Evolutionary conservation across 1,139 yeast genomes (phyloP).

Genomic region (Hansenula sp.): DNA sequence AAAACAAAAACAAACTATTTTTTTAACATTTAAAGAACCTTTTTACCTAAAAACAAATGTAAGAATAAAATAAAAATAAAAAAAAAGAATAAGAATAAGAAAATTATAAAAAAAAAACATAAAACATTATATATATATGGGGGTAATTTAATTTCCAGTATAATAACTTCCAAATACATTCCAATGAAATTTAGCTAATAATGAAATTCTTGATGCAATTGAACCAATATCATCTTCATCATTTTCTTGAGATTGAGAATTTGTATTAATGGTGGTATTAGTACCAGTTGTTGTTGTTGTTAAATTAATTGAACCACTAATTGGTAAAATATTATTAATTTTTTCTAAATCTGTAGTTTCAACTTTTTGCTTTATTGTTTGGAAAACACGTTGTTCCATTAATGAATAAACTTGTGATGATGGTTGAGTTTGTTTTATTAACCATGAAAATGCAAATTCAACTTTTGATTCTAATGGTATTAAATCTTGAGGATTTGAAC

Average conservation of each 20-base stretch:
- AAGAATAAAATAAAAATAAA: too few relatives aligned
- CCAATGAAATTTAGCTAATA: constrained; percentile 68
- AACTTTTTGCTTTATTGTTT: constrained; percentile 19
- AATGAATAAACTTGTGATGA: constrained; percentile 73
- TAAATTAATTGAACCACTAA: constrained; percentile 8
- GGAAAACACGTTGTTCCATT: constrained; percentile 66
- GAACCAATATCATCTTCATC: constrained; percentile 17
- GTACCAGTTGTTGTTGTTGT: neutral
- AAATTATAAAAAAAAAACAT: too few relatives aligned
- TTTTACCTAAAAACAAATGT: too few relatives aligned
- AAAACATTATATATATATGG: too few relatives aligned
- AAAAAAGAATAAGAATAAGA: too few relatives aligned
- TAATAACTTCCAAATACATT: constrained; percentile 62
- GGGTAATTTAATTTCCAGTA: neutral
- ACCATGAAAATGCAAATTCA: constrained; percentile 75
- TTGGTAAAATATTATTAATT: constrained; percentile 11
- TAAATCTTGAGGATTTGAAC: constrained; percentile 18
- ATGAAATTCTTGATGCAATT: constrained; percentile 28
- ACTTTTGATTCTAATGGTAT: constrained; percentile 34
- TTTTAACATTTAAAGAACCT: too few relatives aligned
- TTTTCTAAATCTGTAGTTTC: neutral
- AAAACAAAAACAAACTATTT: too few relatives aligned
- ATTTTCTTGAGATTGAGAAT: constrained; percentile 7
- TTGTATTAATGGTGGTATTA: neutral
- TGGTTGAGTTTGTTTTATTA: constrained; percentile 82